phyloP scores from a whole-genome alignment of 2,329 filamentous ascomycete genomes.

The Penicillium sp. region DNA sequence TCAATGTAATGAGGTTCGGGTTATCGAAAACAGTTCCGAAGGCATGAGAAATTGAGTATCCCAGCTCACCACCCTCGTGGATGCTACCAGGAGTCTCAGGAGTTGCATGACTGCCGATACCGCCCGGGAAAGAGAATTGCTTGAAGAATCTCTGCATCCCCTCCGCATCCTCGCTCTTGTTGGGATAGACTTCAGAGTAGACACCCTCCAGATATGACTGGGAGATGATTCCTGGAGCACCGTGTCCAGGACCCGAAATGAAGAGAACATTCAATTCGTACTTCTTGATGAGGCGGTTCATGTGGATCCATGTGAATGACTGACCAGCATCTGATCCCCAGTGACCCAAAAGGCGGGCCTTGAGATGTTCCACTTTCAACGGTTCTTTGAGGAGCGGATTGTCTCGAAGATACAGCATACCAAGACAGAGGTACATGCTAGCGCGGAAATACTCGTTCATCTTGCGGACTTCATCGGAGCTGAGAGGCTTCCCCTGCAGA shows the following conservation, averaged over 20 bases:
- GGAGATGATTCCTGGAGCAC: slow-evolving; percentile 71
- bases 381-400: slow-evolving; percentile 72
- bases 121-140: slow-evolving; percentile 77
- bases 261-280: slow-evolving; percentile 71
- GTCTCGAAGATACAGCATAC: slow-evolving; percentile 75
- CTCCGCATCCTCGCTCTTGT: slow-evolving; percentile 65
- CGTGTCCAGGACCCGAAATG: slow-evolving; percentile 74
- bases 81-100: slow-evolving; percentile 75
- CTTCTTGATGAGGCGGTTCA: slow-evolving; percentile 79
- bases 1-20: slow-evolving; percentile 70
- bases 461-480: slow-evolving; percentile 63
- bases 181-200: slow-evolving; percentile 74
- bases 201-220: slow-evolving; percentile 75
- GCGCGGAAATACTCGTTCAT: slow-evolving; percentile 73
- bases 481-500: slow-evolving; percentile 60
- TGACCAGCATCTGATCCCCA: slow-evolving; percentile 80
- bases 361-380: slow-evolving; percentile 67
- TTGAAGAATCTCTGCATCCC: slow-evolving; percentile 77
- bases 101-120: slow-evolving; percentile 73
- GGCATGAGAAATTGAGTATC: slow-evolving; percentile 77
- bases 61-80: slow-evolving; percentile 77
- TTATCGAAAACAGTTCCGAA: slow-evolving; percentile 75
- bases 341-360: slow-evolving; percentile 70
- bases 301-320: slow-evolving; percentile 77
- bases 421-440: slow-evolving; percentile 70